Evolutionary conservation across 2,329 filamentous ascomycete species (phyloP), one percentile per base, ranked within the genome.

Genomic region (Microsporum canis): DNA sequence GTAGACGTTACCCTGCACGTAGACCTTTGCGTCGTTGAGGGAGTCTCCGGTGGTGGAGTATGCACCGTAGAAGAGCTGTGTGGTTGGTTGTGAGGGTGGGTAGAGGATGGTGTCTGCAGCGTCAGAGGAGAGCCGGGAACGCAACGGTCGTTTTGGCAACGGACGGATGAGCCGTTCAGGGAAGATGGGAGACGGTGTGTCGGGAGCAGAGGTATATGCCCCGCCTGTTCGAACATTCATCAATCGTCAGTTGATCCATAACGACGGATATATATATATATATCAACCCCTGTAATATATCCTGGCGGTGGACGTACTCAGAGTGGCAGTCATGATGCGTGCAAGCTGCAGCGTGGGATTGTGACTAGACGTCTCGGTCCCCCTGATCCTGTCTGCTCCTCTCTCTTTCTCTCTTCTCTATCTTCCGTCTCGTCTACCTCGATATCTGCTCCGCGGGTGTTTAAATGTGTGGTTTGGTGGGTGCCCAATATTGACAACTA

Each of bases 101-200:
- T 90, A 96, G 67, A 86, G 81, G 68, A 96, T 94, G 34, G 87
- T 84, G 59, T 88, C 86, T 61, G 88, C 90, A 68, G 88, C 86
- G 72, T 95, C 89, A 63, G 89, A 87, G 36, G 92, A 91, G 59
- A 99, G 80, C 61, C 89, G 86, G 72, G 94, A 91, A 68, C 91
- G 89, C 60, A 99, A 82, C 65, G 89, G 87, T 69, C 91, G 88
- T 76, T 89, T 94, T 49, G 94, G 94, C 63, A 99, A 79, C 61
- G 94, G 94, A 71, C 91, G 87, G 72, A 99, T 99, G 63, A 92
- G 88, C 74, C 94, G 87, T 72, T 95, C 89, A 66, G 90, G 90
- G 72, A 89, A 95, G 69, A 89, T 80, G 63, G 88, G 84, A 63
- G 90, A 94, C 65, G 85, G 81, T 62, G 88, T 87, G 79, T 96